These are phyloP conservation scores for Chlorociboria aeruginascens DNA, from an alignment of 495 filamentous ascomycete genomes.

Conservation along the genomic window DNA sequence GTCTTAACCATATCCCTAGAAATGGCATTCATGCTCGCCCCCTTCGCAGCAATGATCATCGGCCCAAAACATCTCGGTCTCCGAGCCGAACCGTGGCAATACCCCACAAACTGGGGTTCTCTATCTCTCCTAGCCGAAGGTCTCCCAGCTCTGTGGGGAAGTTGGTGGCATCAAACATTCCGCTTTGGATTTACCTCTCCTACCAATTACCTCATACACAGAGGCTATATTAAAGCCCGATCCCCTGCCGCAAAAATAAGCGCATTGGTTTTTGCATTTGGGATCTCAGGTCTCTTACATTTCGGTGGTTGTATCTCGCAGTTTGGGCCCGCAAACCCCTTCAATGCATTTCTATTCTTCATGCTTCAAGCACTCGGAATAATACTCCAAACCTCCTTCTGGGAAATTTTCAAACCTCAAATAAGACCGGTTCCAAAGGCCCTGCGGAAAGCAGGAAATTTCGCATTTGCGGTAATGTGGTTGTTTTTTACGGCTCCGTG, in stretches of 20 bases:
- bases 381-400: conserved; percentile 29
- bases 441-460: conserved; percentile 36
- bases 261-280: conserved; percentile 38
- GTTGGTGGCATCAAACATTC: conserved; percentile 87
- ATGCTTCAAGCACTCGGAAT: conserved; percentile 43
- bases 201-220: conserved; percentile 33
- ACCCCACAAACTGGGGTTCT: conserved; percentile 51
- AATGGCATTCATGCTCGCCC: conserved; percentile 26
- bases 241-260: background rate
- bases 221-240: conserved; percentile 22
- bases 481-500: conserved; percentile 37
- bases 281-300: conserved; percentile 48
- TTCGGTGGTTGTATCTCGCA: conserved; percentile 43
- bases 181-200: conserved; percentile 56
- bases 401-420: background rate
- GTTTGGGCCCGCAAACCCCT: conserved; percentile 30
- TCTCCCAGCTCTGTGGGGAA: conserved; percentile 65
- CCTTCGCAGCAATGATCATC: conserved; percentile 39
- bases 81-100: conserved; percentile 49
- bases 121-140: conserved; percentile 49
- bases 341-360: conserved; percentile 37
- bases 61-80: conserved; percentile 35
- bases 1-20: conserved; percentile 40
- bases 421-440: conserved; percentile 24
- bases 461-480: conserved; percentile 42